Percentiles rank a stretch among this genome's conserved stretches.
phyloP scores from a whole-genome alignment of 2,329 filamentous ascomycete species.

The Hypoxylon sp. region DNA sequence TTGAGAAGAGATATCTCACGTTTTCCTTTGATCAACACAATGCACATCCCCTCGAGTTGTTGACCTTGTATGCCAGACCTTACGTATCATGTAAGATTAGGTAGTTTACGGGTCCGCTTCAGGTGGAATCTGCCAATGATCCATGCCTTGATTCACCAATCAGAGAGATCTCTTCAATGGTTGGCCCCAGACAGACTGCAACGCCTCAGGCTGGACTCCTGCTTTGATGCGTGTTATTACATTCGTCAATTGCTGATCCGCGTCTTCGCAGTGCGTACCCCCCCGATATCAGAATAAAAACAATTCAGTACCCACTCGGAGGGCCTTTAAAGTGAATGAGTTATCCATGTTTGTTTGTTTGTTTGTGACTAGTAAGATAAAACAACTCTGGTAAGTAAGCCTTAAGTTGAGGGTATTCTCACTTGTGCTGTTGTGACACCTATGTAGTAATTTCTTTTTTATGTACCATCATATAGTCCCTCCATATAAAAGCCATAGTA shows the following conservation, averaged over 20 bases:
- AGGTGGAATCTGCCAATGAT: slow-evolving; percentile 39
- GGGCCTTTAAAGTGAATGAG: background rate
- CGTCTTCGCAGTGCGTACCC: slow-evolving; percentile 44
- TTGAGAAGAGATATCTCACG: slow-evolving; percentile 49
- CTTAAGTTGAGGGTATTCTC: background rate
- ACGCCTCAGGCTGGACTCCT: slow-evolving; percentile 36
- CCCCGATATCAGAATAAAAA: slow-evolving; percentile 48
- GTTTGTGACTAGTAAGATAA: background rate
- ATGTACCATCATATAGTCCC: background rate
- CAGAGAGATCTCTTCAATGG: slow-evolving; percentile 26
- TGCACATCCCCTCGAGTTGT: slow-evolving; percentile 39
- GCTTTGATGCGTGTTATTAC: slow-evolving; percentile 36
- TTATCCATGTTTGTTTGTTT: background rate
- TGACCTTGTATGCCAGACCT: slow-evolving; percentile 33
- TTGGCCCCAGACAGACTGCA: slow-evolving; percentile 36
- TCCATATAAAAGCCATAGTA: background rate
- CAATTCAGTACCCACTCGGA: slow-evolving; percentile 33
- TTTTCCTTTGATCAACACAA: slow-evolving; percentile 52
- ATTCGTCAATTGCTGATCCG: slow-evolving; percentile 41
- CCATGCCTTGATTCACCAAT: slow-evolving; percentile 41
- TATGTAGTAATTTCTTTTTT: background rate
- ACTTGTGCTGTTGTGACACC: background rate
- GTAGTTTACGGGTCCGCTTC: slow-evolving; percentile 35
- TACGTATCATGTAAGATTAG: slow-evolving; percentile 36
- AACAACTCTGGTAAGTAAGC: background rate